phyloP scores from a whole-genome alignment of 805 yeast genomes.

The Pichia cephalocereana region DNA sequence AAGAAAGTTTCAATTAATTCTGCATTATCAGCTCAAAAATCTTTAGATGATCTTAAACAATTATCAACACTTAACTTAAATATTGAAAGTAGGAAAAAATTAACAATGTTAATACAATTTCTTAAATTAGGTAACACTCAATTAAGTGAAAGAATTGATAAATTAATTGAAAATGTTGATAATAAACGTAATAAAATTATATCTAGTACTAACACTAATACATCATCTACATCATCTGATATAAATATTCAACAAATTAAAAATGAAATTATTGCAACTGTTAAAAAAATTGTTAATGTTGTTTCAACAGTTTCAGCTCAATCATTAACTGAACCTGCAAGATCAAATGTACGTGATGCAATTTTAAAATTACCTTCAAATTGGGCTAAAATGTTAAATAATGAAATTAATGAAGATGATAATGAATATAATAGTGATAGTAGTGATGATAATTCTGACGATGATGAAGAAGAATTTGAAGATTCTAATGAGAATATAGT shows the following conservation, averaged over 20 bases:
- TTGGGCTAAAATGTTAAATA: conserved; percentile 40
- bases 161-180: conserved; percentile 31
- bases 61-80: conserved; percentile 26
- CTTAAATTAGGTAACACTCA: conserved; percentile 74
- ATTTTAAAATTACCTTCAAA: conserved; percentile 66
- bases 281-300: conserved; percentile 77
- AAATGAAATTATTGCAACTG: conserved; percentile 79
- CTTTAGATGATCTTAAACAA: conserved; percentile 27
- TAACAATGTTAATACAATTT: conserved; percentile 72
- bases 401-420: conserved; percentile 4
- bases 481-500: conserved; percentile 10
- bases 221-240: conserved; percentile 7
- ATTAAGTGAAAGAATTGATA: conserved; percentile 55
- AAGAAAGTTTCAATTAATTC: conserved; percentile 23
- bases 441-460: conserved; percentile 7
- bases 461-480: conserved; percentile 8
- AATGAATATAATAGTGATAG: not conserved
- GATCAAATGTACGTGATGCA: conserved; percentile 71
- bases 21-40: conserved; percentile 23
- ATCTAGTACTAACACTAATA: not conserved
- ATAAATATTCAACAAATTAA: conserved; percentile 42
- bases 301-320: conserved; percentile 79
- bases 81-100: conserved; percentile 63
- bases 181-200: conserved; percentile 13
- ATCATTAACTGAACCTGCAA: conserved; percentile 67